Conservation (phyloP, 2,329 filamentous ascomycete genomes). For the Diaporthe vaccinii region DNA sequence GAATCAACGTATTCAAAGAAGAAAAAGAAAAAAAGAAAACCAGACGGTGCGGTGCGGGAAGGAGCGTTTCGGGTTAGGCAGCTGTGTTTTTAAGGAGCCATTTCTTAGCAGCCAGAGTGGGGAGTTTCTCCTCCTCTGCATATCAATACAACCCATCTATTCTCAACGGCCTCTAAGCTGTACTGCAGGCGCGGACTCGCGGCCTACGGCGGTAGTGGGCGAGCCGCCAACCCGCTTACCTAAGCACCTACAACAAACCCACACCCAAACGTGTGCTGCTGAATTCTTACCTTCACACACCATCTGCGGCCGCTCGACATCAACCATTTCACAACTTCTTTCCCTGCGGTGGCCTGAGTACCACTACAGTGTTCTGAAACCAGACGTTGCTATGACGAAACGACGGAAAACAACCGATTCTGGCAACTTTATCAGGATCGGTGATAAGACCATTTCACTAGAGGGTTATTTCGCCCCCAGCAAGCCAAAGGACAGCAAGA, state of each 20-base stretch:
- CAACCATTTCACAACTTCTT: neutral
- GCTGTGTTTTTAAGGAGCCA: too few species aligned
- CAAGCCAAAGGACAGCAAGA: constrained; percentile 44
- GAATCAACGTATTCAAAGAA: too few species aligned
- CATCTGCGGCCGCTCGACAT: neutral
- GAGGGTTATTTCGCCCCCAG: constrained; percentile 62
- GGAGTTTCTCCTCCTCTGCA: too few species aligned
- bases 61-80: too few species aligned
- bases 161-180: too few species aligned
- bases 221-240: neutral
- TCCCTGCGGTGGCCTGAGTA: neutral
- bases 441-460: constrained; percentile 63
- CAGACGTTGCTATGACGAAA: constrained; percentile 40
- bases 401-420: constrained; percentile 50
- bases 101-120: too few species aligned
- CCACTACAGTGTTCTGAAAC: neutral
- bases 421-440: constrained; percentile 58
- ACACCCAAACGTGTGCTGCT: neutral
- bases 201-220: too few species aligned
- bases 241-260: neutral
- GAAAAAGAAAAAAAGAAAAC: too few species aligned
- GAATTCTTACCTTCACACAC: neutral
- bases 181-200: too few species aligned
- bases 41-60: too few species aligned
- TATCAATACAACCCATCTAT: too few species aligned